A percentile compares a stretch with the other conserved stretches of the same genome.
Evolutionary conservation across 345 rosid species (phyloP).

Genomic region (Adansonia digitata): DNA sequence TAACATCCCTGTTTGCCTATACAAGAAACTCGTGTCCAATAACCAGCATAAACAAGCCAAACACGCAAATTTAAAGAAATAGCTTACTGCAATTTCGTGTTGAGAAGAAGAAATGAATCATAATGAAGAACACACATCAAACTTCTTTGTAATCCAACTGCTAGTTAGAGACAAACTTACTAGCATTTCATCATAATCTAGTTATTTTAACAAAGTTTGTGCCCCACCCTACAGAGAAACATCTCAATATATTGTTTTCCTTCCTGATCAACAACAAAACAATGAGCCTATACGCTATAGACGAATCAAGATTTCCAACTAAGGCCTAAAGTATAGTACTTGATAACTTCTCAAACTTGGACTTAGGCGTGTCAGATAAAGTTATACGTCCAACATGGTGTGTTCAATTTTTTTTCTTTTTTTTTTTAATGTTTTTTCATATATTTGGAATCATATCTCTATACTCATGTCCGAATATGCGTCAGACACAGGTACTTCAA

Average conservation of each 20-base stretch:
- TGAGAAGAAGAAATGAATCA: not conserved
- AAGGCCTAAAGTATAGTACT: not conserved
- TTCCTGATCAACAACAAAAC: not conserved
- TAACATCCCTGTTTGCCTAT: constrained; percentile 86
- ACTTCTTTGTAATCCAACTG: not conserved
- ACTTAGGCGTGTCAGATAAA: no score
- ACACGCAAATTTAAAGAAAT: not conserved
- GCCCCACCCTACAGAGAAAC: not conserved
- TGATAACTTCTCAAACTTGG: not conserved
- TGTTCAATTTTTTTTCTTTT: no score
- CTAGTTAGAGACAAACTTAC: not conserved
- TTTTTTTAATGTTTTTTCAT: no score
- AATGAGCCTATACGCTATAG: not conserved
- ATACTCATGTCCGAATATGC: no score
- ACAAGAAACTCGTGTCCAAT: not conserved
- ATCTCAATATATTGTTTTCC: not conserved
- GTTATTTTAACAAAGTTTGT: not conserved
- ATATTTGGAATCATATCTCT: no score
- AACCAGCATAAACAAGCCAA: not conserved
- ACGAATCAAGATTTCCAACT: not conserved
- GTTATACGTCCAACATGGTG: no score
- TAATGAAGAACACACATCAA: not conserved
- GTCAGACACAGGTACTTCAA: no score
- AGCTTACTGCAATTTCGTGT: not conserved
- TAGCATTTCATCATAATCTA: not conserved